phyloP scores from a whole-genome alignment of 176 grass and related monocot genomes.

The Lolium perenne region DNA sequence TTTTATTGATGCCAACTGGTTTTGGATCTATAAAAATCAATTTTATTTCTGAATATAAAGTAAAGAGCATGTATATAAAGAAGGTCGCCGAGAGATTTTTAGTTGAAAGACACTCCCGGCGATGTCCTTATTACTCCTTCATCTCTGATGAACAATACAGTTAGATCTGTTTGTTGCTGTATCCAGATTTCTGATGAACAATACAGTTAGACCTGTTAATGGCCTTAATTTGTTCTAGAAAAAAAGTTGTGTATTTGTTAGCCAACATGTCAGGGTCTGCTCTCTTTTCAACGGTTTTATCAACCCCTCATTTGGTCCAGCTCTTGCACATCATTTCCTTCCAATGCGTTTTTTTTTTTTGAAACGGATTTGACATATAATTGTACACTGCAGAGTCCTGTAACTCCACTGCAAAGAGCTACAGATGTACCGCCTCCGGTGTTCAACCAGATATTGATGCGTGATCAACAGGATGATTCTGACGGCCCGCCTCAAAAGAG shows the following conservation, averaged over 20 bases:
- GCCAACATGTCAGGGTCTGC: neutral
- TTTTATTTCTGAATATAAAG: neutral
- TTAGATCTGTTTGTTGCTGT: no score
- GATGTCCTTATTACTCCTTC: neutral
- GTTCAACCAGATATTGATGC: conserved; percentile 75
- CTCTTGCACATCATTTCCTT: neutral
- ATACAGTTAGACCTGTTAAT: no score
- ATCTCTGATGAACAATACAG: no score
- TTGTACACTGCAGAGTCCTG: conserved; percentile 61
- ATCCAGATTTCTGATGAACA: no score
- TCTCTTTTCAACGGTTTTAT: neutral
- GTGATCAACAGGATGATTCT: conserved; percentile 49
- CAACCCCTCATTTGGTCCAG: neutral
- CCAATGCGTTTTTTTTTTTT: neutral
- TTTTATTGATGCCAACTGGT: no score
- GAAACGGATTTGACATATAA: neutral
- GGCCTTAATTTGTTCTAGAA: neutral
- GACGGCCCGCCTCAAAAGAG: conserved; percentile 69
- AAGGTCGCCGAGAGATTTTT: neutral
- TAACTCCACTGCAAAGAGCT: conserved; percentile 72
- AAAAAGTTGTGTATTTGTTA: neutral
- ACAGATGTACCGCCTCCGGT: conserved; percentile 57
- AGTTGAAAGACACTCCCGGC: neutral
- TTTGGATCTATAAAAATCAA: neutral
- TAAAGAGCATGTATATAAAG: neutral